These are phyloP conservation scores for Lecanicillium sp. DNA, from an alignment of 2,329 filamentous ascomycete species.

Conservation along the genomic window DNA sequence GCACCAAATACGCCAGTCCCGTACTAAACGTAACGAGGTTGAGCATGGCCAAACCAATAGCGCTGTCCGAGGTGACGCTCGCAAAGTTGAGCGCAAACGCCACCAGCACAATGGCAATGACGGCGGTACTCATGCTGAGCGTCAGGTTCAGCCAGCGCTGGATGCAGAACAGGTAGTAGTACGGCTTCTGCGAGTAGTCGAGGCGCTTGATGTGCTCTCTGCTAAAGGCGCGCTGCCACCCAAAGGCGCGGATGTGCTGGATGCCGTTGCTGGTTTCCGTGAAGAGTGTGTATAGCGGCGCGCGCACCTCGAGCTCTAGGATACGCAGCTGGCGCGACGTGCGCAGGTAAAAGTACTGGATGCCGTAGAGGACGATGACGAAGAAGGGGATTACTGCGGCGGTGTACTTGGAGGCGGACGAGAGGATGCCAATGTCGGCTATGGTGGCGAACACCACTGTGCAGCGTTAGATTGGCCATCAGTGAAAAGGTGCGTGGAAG, in stretches of 20 bases:
- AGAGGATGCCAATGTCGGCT: not conserved
- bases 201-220: constrained; percentile 37
- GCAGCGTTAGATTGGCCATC: not conserved
- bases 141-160: constrained; percentile 47
- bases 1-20: not conserved
- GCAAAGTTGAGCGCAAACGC: constrained; percentile 27
- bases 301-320: constrained; percentile 26
- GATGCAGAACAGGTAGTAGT: constrained; percentile 45
- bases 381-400: constrained; percentile 19
- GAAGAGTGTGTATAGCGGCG: constrained; percentile 25
- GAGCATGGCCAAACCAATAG: constrained; percentile 11
- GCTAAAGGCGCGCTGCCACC: constrained; percentile 37
- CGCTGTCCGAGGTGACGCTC: not conserved
- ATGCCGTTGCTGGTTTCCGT: constrained; percentile 38
- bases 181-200: constrained; percentile 44
- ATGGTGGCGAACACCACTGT: not conserved
- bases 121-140: constrained; percentile 36
- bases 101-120: constrained; percentile 36
- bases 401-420: constrained; percentile 18
- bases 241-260: constrained; percentile 42
- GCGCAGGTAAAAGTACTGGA: constrained; percentile 24
- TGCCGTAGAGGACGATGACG: constrained; percentile 15
- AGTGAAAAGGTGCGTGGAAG: not conserved
- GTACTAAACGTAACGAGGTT: constrained; percentile 16
- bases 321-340: constrained; percentile 28